phyloP scores from a whole-genome alignment of 1,139 yeast species.

The Pichiaceae sp. region DNA sequence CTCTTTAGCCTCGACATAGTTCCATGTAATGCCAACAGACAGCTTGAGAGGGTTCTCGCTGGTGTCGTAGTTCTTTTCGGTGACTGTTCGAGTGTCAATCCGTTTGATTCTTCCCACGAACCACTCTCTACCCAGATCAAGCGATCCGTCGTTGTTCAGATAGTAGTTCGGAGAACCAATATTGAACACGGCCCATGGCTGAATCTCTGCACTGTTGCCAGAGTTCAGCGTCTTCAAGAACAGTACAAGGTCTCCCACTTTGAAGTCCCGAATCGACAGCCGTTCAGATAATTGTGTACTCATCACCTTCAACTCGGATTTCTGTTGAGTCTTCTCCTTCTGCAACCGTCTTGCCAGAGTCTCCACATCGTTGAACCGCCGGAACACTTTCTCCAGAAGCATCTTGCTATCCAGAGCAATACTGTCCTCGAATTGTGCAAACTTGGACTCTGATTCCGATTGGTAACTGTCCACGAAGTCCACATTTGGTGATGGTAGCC shows the following conservation, averaged over 20 bases:
- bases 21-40: constrained; percentile 43
- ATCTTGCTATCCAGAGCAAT: constrained; percentile 39
- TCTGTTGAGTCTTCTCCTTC: constrained; percentile 55
- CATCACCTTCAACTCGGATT: constrained; percentile 34
- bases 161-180: constrained; percentile 75
- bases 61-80: constrained; percentile 28
- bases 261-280: constrained; percentile 60
- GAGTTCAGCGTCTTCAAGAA: constrained; percentile 58
- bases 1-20: constrained; percentile 37
- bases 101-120: constrained; percentile 53
- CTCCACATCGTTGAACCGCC: constrained; percentile 84
- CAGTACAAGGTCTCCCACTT: constrained; percentile 65
- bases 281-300: constrained; percentile 36
- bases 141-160: constrained; percentile 30
- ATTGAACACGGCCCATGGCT: constrained; percentile 85
- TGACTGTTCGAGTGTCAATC: constrained; percentile 40
- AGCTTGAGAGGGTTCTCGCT: constrained; percentile 40
- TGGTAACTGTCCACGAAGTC: constrained; percentile 5
- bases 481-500: constrained; percentile 15
- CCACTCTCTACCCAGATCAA: constrained; percentile 47
- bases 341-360: constrained; percentile 82
- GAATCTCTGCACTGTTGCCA: constrained; percentile 19
- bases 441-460: constrained; percentile 4
- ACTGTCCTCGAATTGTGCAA: constrained; percentile 18
- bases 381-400: constrained; percentile 58